phyloP scores from a whole-genome alignment of 257 asterid species.

The Ilex aquifolium region DNA sequence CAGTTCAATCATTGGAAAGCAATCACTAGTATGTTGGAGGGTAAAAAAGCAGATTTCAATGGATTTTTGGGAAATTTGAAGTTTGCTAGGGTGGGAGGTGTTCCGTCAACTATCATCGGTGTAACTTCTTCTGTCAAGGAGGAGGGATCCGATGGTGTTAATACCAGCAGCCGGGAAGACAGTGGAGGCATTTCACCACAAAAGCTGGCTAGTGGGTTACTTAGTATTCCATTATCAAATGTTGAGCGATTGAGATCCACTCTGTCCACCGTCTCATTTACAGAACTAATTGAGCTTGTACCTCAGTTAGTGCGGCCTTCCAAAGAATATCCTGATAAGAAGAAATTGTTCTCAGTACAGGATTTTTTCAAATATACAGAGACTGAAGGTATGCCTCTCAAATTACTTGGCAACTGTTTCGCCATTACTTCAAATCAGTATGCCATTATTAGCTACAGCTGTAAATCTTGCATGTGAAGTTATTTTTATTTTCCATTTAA shows the following conservation, averaged over 20 bases:
- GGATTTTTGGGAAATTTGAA: conserved; percentile 69
- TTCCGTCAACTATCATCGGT: conserved; percentile 75
- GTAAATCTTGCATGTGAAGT: too few species aligned
- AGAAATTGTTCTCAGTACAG: conserved; percentile 88
- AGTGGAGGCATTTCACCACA: conserved; percentile 51
- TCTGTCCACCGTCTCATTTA: conserved; percentile 75
- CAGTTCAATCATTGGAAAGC: conserved; percentile 58
- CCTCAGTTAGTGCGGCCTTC: conserved; percentile 83
- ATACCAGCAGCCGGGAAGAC: conserved; percentile 49
- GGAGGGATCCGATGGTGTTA: conserved; percentile 43
- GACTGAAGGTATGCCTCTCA: conserved; percentile 71
- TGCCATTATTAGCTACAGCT: too few species aligned
- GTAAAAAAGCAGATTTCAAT: conserved; percentile 79
- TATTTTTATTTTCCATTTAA: too few species aligned
- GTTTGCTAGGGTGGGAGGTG: conserved; percentile 95
- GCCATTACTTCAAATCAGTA: not conserved
- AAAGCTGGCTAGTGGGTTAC: conserved; percentile 64
- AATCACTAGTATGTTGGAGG: conserved; percentile 56
- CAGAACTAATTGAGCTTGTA: conserved; percentile 81
- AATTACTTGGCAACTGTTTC: not conserved
- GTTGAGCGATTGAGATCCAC: conserved; percentile 89
- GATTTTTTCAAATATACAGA: conserved; percentile 98
- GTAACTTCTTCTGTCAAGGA: conserved; percentile 55
- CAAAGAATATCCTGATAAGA: conserved; percentile 94
- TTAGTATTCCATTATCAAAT: conserved; percentile 86